Base-by-base conservation (phyloP, 176 grass and related monocot genomes). In the Oryza longistaminata region DNA sequence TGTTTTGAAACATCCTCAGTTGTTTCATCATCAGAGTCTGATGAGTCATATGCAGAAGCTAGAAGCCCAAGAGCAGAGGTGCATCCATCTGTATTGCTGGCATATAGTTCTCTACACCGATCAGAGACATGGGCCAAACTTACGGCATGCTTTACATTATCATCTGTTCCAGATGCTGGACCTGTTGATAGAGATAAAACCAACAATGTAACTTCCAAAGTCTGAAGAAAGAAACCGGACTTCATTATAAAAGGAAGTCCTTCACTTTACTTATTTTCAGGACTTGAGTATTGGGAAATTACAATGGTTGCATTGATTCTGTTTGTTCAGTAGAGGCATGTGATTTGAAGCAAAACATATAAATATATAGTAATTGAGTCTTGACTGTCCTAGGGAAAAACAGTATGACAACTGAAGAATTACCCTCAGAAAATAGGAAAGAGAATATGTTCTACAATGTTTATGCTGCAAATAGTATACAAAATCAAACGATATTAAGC, bases 1-100 rank as follows among this genome's bases (percentile, higher is more conserved):
- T 75, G 46, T 4, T 44, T 67, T 74, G 61, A 83, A 34, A 85
- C 81, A 37, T 68, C 68, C 61, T 87, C 80, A 72, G 78, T 46
- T 45, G 66, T 50, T 87, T 96, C 93, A 48, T 94, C 91, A 42
- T 98, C 91, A 52, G 92, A 85, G 49, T 99, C 93, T 55, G 96
- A 94, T 48, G 81, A 85, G 3, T 77, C 86, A 82, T 99, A 99
- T 44, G 92, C 88, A 76, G 96, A 96, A 92, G 93, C 93, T 73
- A 99, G 82, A 87, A 99, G 93, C 74, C 91, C 90, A 69, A 99
- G 91, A 69, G 96, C 96, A 64, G 93, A 92, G 71, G 71, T 76
- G 25, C 76, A 68, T 71, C 77, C 69, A 75, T 68, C 70, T 48
- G 80, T 82, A 37, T 52, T 84, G 50, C 82, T 89, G 39, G 66